Base-by-base conservation (phyloP, 1,284 basidiomycete species). In the Ganoderma multipileum region DNA sequence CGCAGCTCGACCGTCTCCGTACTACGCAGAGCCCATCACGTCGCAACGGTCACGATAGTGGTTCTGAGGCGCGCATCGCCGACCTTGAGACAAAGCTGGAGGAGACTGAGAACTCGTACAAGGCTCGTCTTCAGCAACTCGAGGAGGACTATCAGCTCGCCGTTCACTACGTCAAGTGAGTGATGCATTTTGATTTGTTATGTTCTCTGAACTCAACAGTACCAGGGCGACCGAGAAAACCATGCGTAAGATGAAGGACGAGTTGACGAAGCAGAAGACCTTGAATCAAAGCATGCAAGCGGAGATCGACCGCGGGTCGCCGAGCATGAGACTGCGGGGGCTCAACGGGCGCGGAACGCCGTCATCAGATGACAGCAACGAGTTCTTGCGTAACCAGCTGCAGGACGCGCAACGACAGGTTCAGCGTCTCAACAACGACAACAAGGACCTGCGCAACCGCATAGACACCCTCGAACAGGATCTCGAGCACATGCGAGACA, bases 141-240 rank as follows among this genome's bases (percentile, higher is more conserved):
- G 96, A 99, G 81, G 92, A 95, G 73, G 97, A 99, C 79, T 98
- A 99, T 81, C 94, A 97, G 78, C 87, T 95, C 58, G 95, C 95
- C 28, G 95, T 97, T 70, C 93, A 95, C 76, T 95, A 95, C 80
- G 94, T 95, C 72, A 95, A 95, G 93, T 95, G 80, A 85, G 92
- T 85, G 33, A 66, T 26, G 6, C 44, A 8, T 47, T 57, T 33
- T 18, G 28, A 8, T 47, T 57, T 41, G 42, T 69, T 67, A n/a
- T n/a, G 52, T 65, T 42, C 61, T 60, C 54, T 64, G 18, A 44
- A 65, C 76, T 78, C 61, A 76, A 72, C 26, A 23, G 78, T 72
- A 77, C 66, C 77, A 97, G 96, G 87, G 96, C 96, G 64, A 99
- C 97, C 0, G 98, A 99, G 82, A 99, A 98, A 84, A 97, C 99